phyloP scores from a whole-genome alignment of 2,329 filamentous ascomycete species.

The Chalara sp. region DNA sequence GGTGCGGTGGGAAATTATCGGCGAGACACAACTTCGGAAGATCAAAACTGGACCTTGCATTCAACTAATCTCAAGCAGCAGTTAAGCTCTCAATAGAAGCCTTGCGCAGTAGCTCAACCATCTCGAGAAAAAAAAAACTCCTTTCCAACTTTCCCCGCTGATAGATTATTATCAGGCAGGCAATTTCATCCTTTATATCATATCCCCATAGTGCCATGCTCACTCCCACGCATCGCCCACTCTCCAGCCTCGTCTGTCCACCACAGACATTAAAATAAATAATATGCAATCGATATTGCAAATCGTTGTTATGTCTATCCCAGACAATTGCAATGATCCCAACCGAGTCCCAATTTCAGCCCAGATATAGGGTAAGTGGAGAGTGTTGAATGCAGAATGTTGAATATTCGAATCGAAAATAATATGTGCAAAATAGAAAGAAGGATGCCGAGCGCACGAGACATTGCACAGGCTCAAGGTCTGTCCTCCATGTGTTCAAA shows the following conservation, averaged over 20 bases:
- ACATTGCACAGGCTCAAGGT: slow-evolving; percentile 25
- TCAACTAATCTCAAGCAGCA: slow-evolving; percentile 3
- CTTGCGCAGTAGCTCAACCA: neutral
- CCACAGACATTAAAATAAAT: neutral
- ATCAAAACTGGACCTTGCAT: slow-evolving; percentile 2
- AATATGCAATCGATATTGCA: neutral
- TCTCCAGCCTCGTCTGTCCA: neutral
- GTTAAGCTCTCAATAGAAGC: slow-evolving; percentile 3
- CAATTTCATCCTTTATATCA: neutral
- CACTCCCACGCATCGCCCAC: neutral
- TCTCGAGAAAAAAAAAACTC: neutral
- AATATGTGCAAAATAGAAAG: slow-evolving; percentile 16
- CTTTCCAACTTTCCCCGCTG: neutral
- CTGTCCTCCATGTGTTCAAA: slow-evolving; percentile 9
- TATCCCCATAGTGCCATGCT: neutral
- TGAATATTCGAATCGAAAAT: slow-evolving; percentile 9
- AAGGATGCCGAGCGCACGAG: slow-evolving; percentile 25
- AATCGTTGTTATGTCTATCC: neutral
- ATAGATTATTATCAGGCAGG: neutral
- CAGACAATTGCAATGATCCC: no score
- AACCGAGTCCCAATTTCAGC: neutral
- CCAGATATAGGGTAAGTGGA: slow-evolving; percentile 3
- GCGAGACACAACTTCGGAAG: neutral
- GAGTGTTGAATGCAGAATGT: slow-evolving; percentile 1
- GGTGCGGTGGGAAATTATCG: no score